phyloP scores from a whole-genome alignment of 805 yeast species.

The Tetrapisispora namnaoensis region DNA sequence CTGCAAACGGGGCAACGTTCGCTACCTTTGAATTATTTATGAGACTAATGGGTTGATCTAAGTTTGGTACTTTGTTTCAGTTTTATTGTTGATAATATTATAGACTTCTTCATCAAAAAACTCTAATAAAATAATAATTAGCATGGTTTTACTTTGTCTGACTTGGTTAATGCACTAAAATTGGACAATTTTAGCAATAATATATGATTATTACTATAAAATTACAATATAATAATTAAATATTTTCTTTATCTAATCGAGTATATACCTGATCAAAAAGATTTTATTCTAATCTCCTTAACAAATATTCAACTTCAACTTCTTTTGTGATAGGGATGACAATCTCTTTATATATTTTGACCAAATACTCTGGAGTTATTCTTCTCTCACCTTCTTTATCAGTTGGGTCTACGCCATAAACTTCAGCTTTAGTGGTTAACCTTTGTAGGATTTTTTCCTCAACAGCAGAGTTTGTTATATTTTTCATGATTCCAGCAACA shows the following conservation, averaged over 20 bases:
- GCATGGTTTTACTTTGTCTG: not conserved
- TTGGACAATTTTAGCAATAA: not conserved
- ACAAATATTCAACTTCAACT: conserved; percentile 86
- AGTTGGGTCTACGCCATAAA: conserved; percentile 84
- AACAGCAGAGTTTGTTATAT: conserved; percentile 80
- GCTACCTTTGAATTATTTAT: conserved; percentile 86
- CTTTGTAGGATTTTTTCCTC: conserved; percentile 77
- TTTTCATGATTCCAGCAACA: conserved; percentile 58
- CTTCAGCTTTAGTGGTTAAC: conserved; percentile 67
- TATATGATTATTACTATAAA: not conserved
- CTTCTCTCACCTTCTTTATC: conserved; percentile 64
- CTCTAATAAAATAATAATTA: no score
- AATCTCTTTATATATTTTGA: conserved; percentile 72
- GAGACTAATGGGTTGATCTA: conserved; percentile 44
- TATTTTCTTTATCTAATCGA: not conserved
- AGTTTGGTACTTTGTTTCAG: not conserved
- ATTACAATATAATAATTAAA: not conserved
- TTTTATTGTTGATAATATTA: not conserved
- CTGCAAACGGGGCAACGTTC: conserved; percentile 96
- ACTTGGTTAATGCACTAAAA: not conserved
- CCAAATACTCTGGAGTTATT: conserved; percentile 74
- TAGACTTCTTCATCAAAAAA: not conserved
- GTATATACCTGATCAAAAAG: not conserved
- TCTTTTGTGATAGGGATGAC: conserved; percentile 91
- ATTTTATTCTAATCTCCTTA: conserved; percentile 57